Percentiles rank a stretch among this genome's conserved stretches.
Conservation (phyloP, 306 rosid genomes). For the Urtica urens region DNA sequence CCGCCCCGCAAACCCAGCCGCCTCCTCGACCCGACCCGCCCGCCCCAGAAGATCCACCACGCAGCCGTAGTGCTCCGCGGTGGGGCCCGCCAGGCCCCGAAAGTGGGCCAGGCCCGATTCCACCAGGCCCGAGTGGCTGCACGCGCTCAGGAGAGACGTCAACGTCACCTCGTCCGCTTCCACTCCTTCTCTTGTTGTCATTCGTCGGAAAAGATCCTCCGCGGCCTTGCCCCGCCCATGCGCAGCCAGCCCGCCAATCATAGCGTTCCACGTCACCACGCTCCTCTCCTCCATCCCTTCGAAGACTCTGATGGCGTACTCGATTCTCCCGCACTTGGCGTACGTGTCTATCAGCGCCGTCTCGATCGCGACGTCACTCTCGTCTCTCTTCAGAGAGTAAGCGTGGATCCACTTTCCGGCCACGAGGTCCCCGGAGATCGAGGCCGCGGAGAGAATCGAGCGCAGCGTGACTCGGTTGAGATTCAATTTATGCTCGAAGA, state of each 20-base stretch:
- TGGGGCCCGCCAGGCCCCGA: constrained; percentile 30
- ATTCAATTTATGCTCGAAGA: constrained; percentile 30
- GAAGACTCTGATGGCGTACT: constrained; percentile 31
- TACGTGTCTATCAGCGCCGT: constrained; percentile 68
- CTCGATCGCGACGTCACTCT: constrained; percentile 41
- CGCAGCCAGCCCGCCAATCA: constrained; percentile 69
- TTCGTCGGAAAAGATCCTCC: constrained; percentile 34
- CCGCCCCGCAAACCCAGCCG: constrained; percentile 25
- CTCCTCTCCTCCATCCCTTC: constrained; percentile 34
- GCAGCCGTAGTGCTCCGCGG: constrained; percentile 62
- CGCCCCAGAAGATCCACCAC: constrained; percentile 66
- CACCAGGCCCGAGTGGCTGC: constrained; percentile 64
- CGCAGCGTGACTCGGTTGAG: constrained; percentile 49
- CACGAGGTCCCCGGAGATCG: constrained; percentile 41
- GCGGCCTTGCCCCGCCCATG: constrained; percentile 43
- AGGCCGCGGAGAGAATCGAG: constrained; percentile 47
- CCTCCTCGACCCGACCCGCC: constrained; percentile 56
- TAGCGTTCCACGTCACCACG: constrained; percentile 66
- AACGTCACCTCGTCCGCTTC: constrained; percentile 63
- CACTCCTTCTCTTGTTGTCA: constrained; percentile 46
- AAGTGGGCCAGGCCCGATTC: constrained; percentile 46
- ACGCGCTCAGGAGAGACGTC: constrained; percentile 54
- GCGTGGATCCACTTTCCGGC: constrained; percentile 59
- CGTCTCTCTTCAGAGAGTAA: constrained; percentile 45
- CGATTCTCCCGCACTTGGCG: constrained; percentile 57